Conservation (phyloP, 371 early-diverging fungal genomes). For the Saksenaea oblongispora region DNA sequence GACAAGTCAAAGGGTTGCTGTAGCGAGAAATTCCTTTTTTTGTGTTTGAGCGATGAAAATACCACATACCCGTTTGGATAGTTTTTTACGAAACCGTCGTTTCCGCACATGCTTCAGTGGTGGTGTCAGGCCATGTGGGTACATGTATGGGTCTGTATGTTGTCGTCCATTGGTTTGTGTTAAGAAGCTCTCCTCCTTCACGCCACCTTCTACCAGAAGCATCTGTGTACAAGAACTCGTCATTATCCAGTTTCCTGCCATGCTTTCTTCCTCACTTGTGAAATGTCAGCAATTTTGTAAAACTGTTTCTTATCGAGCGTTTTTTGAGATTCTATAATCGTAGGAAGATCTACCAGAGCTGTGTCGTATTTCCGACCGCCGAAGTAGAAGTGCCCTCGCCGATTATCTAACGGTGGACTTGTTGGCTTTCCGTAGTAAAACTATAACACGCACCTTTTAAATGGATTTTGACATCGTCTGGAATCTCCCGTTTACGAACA, state of each 20-base stretch:
- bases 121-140: conserved; percentile 90
- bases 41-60: too few species aligned
- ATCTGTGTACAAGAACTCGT: conserved; percentile 37
- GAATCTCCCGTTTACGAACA: conserved; percentile 70
- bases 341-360: conserved; percentile 91
- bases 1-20: neutral
- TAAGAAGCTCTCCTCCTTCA: conserved; percentile 29
- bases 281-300: conserved; percentile 98
- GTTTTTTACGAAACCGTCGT: conserved; percentile 86
- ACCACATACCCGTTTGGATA: conserved; percentile 71
- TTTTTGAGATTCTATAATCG: conserved; percentile 96
- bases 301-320: conserved; percentile 94
- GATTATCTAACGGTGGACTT: conserved; percentile 50
- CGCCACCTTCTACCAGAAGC: conserved; percentile 57
- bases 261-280: conserved; percentile 59
- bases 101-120: conserved; percentile 87
- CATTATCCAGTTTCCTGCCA: neutral
- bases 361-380: conserved; percentile 62
- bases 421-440: neutral
- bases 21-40: too few species aligned
- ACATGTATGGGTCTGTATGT: conserved; percentile 59
- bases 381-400: conserved; percentile 72
- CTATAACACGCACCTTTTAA: conserved; percentile 56
- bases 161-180: conserved; percentile 26
- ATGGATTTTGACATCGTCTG: conserved; percentile 63